Percentiles rank a stretch among this genome's conserved stretches.
Conservation (phyloP, 2,329 filamentous ascomycete species). For the Hypoxylon sp. region DNA sequence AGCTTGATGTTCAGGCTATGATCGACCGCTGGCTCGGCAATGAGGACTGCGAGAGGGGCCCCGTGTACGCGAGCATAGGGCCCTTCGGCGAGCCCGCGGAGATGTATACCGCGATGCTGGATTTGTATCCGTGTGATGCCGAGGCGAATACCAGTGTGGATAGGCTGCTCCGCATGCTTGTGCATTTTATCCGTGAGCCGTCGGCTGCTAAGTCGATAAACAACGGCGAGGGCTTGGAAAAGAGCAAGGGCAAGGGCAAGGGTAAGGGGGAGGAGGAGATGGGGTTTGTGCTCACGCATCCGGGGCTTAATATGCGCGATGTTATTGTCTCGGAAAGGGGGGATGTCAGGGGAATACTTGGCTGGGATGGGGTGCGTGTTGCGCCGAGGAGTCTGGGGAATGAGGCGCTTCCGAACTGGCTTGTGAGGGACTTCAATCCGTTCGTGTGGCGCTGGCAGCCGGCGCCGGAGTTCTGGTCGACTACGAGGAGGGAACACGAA, state of each 20-base stretch:
- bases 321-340: constrained; percentile 47
- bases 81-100: constrained; percentile 34
- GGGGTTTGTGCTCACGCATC: constrained; percentile 48
- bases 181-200: constrained; percentile 46
- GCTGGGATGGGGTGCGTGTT: constrained; percentile 48
- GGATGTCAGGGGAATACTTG: constrained; percentile 45
- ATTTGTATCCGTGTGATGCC: constrained; percentile 33
- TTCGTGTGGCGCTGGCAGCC: constrained; percentile 47
- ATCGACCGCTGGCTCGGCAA: constrained; percentile 44
- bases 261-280: constrained; percentile 1
- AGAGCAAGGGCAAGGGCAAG: constrained; percentile 14
- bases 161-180: constrained; percentile 42
- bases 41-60: constrained; percentile 37
- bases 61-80: constrained; percentile 38
- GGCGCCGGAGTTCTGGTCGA: constrained; percentile 33
- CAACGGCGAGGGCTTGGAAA: neutral
- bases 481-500: constrained; percentile 4
- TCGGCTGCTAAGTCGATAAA: neutral
- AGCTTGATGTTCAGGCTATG: constrained; percentile 48
- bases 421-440: constrained; percentile 49
- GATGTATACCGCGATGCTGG: constrained; percentile 44
- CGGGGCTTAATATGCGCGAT: constrained; percentile 47
- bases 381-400: constrained; percentile 47
- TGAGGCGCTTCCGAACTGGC: constrained; percentile 49
- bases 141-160: constrained; percentile 41